Percentiles rank a stretch among this genome's conserved stretches.
These are phyloP conservation scores for Fusarium cyanostomum DNA, from an alignment of 2,329 filamentous ascomycete species.

Conservation along the genomic window DNA sequence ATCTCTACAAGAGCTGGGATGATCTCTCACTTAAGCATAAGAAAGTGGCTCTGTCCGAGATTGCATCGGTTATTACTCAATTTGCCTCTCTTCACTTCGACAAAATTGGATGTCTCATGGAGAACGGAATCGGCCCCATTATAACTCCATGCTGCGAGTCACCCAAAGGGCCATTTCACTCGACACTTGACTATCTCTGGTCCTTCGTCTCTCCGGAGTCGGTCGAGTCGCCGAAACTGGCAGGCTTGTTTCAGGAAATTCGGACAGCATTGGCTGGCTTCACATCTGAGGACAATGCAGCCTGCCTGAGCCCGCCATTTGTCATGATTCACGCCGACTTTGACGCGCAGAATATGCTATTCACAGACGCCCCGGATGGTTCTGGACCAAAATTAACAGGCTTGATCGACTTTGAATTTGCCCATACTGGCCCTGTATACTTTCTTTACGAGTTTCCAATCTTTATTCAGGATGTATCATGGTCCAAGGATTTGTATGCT, in stretches of 20 bases:
- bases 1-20: constrained; percentile 6
- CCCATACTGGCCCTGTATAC: neutral
- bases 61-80: neutral
- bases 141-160: neutral
- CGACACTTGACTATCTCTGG: neutral
- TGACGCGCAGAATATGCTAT: constrained; percentile 5
- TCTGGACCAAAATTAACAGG: neutral
- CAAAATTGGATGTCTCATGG: neutral
- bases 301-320: neutral
- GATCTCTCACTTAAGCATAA: neutral
- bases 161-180: neutral
- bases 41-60: neutral
- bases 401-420: constrained; percentile 2
- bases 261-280: neutral
- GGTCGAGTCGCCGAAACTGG: neutral
- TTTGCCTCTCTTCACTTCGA: neutral
- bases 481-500: neutral
- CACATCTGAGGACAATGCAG: accelerated
- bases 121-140: neutral
- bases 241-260: neutral
- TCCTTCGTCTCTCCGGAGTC: neutral
- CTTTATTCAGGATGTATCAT: constrained; percentile 4
- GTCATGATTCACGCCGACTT: constrained; percentile 3
- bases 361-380: neutral
- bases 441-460: constrained; percentile 5